Evolutionary conservation across 1,139 yeast species (phyloP).

Genomic region (Sugiyamaella grinbergsii): DNA sequence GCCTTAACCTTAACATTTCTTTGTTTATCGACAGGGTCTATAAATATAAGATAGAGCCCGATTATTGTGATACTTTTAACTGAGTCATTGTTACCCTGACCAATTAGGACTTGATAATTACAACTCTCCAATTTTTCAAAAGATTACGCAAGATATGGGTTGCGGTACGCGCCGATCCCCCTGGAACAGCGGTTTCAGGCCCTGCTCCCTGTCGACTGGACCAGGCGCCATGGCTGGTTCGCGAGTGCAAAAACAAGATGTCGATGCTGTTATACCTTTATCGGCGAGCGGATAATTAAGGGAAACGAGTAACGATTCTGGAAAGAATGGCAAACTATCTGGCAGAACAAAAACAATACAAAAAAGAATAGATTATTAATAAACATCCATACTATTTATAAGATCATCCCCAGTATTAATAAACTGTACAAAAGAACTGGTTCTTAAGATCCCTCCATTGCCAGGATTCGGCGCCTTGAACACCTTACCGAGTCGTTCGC

Average conservation of each 20-base stretch:
- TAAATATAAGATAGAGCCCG: neutral
- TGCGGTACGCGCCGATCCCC: slow-evolving; percentile 9
- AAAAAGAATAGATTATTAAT: neutral
- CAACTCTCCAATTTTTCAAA: slow-evolving; percentile 11
- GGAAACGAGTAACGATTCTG: too few species aligned
- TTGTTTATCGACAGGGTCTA: neutral
- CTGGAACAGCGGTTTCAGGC: neutral
- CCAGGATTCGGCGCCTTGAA: slow-evolving; percentile 8
- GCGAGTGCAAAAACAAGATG: too few species aligned
- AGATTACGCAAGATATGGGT: slow-evolving; percentile 15
- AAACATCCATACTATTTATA: slow-evolving; percentile 1
- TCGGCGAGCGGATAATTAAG: too few species aligned
- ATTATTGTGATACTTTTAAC: neutral
- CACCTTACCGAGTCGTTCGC: neutral
- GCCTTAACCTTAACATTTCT: slow-evolving; percentile 13
- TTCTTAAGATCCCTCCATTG: slow-evolving; percentile 12
- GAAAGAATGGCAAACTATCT: too few species aligned
- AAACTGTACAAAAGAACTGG: neutral
- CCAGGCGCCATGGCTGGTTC: too few species aligned
- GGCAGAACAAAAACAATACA: too few species aligned
- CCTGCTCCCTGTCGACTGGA: too few species aligned
- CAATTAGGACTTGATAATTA: slow-evolving; percentile 7
- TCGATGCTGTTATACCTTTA: too few species aligned
- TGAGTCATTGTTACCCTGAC: slow-evolving; percentile 17
- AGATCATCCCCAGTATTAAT: slow-evolving; percentile 8